Percentiles rank a stretch among this genome's conserved stretches.
Evolutionary conservation across 345 rosid genomes (phyloP).

Genomic region (Euphorbia tirucalli): DNA sequence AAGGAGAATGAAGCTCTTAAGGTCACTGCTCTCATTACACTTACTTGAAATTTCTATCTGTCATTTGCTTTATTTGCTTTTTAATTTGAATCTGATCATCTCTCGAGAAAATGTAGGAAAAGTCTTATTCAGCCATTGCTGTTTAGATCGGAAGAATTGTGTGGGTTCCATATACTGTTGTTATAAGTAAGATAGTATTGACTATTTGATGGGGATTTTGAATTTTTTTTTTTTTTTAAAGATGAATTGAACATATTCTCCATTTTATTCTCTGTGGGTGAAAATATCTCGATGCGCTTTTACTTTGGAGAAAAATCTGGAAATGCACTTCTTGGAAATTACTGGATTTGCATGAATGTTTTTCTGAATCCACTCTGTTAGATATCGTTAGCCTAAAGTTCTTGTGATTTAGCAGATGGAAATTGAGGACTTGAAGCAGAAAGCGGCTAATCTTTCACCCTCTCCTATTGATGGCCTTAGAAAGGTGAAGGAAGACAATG

Average conservation of each 20-base stretch:
- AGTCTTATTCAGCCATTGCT: not conserved
- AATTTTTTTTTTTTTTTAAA: not conserved
- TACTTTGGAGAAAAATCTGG: not conserved
- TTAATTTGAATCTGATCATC: slow-evolving; percentile 1
- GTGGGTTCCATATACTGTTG: not conserved
- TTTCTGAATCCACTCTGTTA: not conserved
- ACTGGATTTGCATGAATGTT: not conserved
- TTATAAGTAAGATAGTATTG: not conserved
- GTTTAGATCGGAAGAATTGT: not conserved
- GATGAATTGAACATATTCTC: not conserved
- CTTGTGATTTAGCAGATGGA: slow-evolving; percentile 16
- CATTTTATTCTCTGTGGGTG: not conserved
- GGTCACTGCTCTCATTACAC: slow-evolving; percentile 2
- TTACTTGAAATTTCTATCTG: slow-evolving; percentile 28
- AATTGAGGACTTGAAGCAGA: slow-evolving; percentile 21
- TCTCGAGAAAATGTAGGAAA: slow-evolving; percentile 17
- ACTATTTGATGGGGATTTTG: not conserved
- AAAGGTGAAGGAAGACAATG: slow-evolving; percentile 16
- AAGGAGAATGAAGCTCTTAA: slow-evolving; percentile 26
- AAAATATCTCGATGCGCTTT: not conserved
- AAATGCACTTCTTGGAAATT: not conserved
- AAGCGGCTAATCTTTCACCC: slow-evolving; percentile 10
- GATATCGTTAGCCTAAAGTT: not conserved
- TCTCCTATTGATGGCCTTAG: not conserved
- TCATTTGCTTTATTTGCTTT: not conserved